Conservation (phyloP, 2,329 filamentous ascomycete species). For the Lecanosticta acicola region DNA sequence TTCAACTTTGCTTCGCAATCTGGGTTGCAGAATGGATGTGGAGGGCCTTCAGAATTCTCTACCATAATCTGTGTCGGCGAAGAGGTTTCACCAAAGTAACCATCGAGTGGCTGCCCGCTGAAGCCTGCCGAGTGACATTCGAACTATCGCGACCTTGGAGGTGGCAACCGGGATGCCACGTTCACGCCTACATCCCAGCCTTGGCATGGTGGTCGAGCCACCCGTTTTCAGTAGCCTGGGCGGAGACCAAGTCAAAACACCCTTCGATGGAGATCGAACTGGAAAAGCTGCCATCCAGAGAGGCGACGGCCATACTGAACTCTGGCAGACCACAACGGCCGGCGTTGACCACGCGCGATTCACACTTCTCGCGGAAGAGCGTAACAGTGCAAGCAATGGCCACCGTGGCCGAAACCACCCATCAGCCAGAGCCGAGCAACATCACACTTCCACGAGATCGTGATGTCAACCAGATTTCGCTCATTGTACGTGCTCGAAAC, state of each 20-base stretch:
- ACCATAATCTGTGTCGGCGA: constrained; percentile 50
- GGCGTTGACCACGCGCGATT: constrained; percentile 8
- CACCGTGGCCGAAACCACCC: constrained; percentile 15
- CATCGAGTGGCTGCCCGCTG: constrained; percentile 54
- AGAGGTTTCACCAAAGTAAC: constrained; percentile 47
- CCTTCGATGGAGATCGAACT: constrained; percentile 31
- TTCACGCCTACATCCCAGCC: constrained; percentile 55
- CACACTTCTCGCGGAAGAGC: constrained; percentile 9
- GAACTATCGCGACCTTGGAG: constrained; percentile 50
- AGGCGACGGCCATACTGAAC: constrained; percentile 3
- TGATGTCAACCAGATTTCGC: constrained; percentile 53
- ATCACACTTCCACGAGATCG: constrained; percentile 26
- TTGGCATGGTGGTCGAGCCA: constrained; percentile 40
- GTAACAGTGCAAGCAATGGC: constrained; percentile 13
- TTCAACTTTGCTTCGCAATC: constrained; percentile 66
- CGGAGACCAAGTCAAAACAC: constrained; percentile 28
- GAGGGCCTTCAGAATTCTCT: constrained; percentile 46
- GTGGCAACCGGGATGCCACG: constrained; percentile 53
- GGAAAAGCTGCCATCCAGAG: constrained; percentile 27
- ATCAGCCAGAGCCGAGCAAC: constrained; percentile 14
- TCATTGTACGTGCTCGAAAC: constrained; percentile 67
- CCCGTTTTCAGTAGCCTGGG: constrained; percentile 48
- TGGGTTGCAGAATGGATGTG: constrained; percentile 64
- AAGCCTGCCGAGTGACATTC: constrained; percentile 57
- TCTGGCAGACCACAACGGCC: constrained; percentile 3